These are phyloP conservation scores for Dioscorea dumetorum DNA, from an alignment of 106 monocot species.

Conservation along the genomic window DNA sequence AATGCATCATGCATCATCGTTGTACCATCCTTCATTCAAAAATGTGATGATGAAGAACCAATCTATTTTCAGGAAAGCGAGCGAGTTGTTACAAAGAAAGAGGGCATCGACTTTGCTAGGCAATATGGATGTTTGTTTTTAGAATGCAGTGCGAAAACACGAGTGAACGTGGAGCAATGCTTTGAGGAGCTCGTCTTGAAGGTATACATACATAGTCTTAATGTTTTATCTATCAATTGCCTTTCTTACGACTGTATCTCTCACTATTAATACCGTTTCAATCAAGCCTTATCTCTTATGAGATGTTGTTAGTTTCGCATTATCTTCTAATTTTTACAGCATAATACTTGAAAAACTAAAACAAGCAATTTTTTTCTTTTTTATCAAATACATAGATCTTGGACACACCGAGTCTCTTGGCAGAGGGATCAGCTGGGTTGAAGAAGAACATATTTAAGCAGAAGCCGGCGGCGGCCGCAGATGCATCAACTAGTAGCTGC, in stretches of 20 bases:
- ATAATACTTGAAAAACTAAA: not conserved
- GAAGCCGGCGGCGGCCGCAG: slow-evolving; percentile 63
- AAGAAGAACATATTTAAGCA: slow-evolving; percentile 89
- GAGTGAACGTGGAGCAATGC: slow-evolving; percentile 89
- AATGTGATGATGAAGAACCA: no score
- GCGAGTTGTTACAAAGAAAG: slow-evolving; percentile 92
- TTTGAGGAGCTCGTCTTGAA: slow-evolving; percentile 98
- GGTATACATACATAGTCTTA: slow-evolving; percentile 23
- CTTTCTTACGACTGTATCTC: not conserved
- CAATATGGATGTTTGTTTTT: slow-evolving; percentile 92
- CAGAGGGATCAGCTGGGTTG: slow-evolving; percentile 59
- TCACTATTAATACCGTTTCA: no score
- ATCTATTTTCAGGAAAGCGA: slow-evolving; percentile 74
- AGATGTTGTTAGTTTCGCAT: no score
- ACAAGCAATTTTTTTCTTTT: not conserved
- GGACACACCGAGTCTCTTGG: slow-evolving; percentile 93
- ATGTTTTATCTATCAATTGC: not conserved
- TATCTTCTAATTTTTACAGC: no score
- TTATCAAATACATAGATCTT: slow-evolving; percentile 46
- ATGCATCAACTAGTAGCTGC: slow-evolving; percentile 61
- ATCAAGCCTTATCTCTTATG: no score
- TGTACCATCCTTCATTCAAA: no score
- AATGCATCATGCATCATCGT: no score
- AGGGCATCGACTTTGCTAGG: slow-evolving; percentile 96
- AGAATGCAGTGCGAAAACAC: slow-evolving; percentile 96